Evolutionary conservation across 208 protist genomes (phyloP).

Genomic region (Polymyxa betae): DNA sequence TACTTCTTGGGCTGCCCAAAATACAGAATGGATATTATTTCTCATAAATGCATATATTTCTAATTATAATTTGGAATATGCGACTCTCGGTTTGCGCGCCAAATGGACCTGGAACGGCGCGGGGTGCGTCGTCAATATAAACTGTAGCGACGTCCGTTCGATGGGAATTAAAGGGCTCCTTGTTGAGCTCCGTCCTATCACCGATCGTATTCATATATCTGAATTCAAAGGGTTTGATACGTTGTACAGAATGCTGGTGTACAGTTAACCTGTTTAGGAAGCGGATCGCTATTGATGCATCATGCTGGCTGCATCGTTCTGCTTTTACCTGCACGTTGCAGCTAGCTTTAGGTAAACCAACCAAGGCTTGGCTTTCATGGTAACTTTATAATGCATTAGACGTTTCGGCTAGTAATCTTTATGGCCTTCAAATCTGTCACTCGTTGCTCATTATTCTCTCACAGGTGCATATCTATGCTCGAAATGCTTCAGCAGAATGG

Average conservation of each 20-base stretch:
- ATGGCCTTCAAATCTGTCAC: neutral
- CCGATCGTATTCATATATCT: conserved; percentile 66
- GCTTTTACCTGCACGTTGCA: neutral
- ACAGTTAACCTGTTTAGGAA: too few relatives aligned
- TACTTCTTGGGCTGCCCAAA: too few relatives aligned
- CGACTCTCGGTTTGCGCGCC: too few relatives aligned
- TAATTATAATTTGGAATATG: too few relatives aligned
- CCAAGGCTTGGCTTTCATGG: neutral
- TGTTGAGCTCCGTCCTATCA: conserved; percentile 67
- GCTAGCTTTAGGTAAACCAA: neutral
- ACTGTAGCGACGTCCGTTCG: neutral
- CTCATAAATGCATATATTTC: too few relatives aligned
- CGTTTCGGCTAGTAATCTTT: neutral
- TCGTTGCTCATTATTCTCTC: neutral
- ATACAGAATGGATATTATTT: too few relatives aligned
- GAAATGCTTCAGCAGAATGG: neutral
- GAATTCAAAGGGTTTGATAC: too few relatives aligned
- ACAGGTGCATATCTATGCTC: neutral
- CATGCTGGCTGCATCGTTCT: conserved; percentile 70
- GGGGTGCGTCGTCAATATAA: too few relatives aligned
- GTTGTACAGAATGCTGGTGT: too few relatives aligned
- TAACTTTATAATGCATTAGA: too few relatives aligned
- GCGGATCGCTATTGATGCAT: conserved; percentile 80
- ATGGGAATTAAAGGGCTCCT: conserved; percentile 81
- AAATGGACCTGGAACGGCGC: too few relatives aligned